Conservation (phyloP, 139 green algal species). For the Micractinium conductrix region DNA sequence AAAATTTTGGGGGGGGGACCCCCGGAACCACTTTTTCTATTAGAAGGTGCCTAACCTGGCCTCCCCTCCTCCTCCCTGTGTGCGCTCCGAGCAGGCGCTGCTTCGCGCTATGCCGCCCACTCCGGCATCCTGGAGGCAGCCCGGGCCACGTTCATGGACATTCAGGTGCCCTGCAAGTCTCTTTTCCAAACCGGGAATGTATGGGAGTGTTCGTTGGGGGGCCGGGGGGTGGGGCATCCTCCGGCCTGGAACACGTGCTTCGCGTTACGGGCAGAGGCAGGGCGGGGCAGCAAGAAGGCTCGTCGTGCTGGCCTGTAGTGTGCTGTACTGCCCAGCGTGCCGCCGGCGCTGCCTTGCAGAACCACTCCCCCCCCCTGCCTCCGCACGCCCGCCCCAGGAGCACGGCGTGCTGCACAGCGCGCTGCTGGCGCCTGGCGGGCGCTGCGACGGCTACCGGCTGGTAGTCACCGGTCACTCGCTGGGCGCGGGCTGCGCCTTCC, state of each 20-base stretch:
- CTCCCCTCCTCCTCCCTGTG: background rate
- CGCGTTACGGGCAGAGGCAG: too few relatives aligned
- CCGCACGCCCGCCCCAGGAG: slow-evolving; percentile 2
- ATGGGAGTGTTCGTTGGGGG: too few relatives aligned
- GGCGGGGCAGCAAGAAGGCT: too few relatives aligned
- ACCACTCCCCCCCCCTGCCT: background rate
- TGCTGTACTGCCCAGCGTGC: slow-evolving; percentile 4
- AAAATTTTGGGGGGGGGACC: too few relatives aligned
- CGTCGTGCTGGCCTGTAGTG: background rate
- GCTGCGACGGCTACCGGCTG: slow-evolving; percentile 53
- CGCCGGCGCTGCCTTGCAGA: background rate
- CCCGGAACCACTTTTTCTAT: too few relatives aligned
- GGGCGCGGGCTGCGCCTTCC: slow-evolving; percentile 70
- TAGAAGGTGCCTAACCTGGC: too few relatives aligned
- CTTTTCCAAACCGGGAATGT: too few relatives aligned
- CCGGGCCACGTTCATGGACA: slow-evolving; percentile 41
- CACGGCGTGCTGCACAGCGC: slow-evolving; percentile 15
- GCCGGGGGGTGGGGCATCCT: too few relatives aligned
- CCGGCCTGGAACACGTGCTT: too few relatives aligned
- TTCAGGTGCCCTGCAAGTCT: slow-evolving; percentile 6
- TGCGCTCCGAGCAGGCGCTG: background rate
- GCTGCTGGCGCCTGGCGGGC: slow-evolving; percentile 23
- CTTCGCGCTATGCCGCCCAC: slow-evolving; percentile 44
- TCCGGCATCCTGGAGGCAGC: slow-evolving; percentile 68
- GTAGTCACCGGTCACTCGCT: slow-evolving; percentile 78